Base-by-base conservation (phyloP, 1,139 yeast genomes). In the Saccharomyces hybrid region DNA sequence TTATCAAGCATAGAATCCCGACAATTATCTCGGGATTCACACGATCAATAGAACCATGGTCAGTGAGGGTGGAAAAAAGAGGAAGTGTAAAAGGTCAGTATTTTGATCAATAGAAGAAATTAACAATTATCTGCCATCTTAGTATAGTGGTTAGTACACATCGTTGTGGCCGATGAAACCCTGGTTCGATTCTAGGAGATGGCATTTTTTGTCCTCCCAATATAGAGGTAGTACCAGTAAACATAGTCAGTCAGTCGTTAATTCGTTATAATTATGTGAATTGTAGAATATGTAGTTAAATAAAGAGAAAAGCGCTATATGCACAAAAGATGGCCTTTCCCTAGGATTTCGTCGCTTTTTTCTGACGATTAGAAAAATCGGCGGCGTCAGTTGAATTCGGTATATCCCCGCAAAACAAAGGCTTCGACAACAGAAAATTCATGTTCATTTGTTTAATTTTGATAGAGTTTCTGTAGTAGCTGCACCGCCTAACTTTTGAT, bases 401-500 rank as follows among this genome's bases (percentile, higher is more conserved):
- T 6, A 14, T 7, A 16, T 7, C 7, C 23, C 9, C 19, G 19
- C 42, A 32, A 27, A 34, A 41, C 27, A 29, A n/a, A 38, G 46
- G 46, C 34, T 19, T 29, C 7, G 19, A 26, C 28, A 29, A 31
- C 32, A 44, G 11, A 41, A 29, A 14, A 14, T 2, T 7, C 9
- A 2, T 16, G 26, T 32, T 60, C 53, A 66, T 48, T 58, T 59
- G 23, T 62, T 58, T 47, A 78, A 70, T 48, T 70, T 75, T 27
- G 70, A 65, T 46, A 78, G 75, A 19, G 75, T 75, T 52, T 75
- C 78, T 3, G 70, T 71, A 44, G 74, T 68, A 58, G 73, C 75
- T 63, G 82, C 82, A 54, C 70, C 71, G 56, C 81, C 76, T 59
- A 80, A 75, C 67, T 86, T 76, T 34, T 65, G 78, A 46, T 73